Percentiles rank a stretch among this genome's conserved stretches.
These are phyloP conservation scores for Dictyostelium capitatum DNA, from an alignment of 78 protist genomes.

Conservation along the genomic window DNA sequence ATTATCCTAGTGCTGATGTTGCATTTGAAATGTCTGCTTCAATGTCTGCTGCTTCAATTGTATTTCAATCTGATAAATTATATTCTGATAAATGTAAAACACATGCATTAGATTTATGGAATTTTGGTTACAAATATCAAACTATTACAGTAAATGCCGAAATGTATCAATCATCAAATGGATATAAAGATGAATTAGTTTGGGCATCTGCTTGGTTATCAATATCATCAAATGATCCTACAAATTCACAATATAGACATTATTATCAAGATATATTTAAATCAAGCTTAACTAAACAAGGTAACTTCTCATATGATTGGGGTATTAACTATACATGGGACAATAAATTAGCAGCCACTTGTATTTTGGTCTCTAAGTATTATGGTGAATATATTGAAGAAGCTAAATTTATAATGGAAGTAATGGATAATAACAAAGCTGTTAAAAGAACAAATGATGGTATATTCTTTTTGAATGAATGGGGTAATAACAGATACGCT, in stretches of 20 bases:
- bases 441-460: constrained; percentile 13
- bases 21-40: constrained; percentile 37
- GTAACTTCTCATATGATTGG: neutral
- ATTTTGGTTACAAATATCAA: constrained; percentile 35
- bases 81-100: neutral
- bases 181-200: constrained; percentile 39
- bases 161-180: constrained; percentile 20
- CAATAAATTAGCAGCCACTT: neutral
- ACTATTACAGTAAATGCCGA: neutral
- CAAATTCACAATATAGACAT: neutral
- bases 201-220: constrained; percentile 60
- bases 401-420: neutral
- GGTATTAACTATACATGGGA: neutral
- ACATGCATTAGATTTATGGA: constrained; percentile 31
- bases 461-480: neutral
- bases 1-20: constrained; percentile 40
- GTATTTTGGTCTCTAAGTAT: neutral
- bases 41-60: constrained; percentile 16
- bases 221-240: neutral
- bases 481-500: neutral
- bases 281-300: no score
- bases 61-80: neutral
- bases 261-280: neutral
- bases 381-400: neutral
- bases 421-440: neutral